phyloP scores from a whole-genome alignment of 116 monocot species.

The Iris pallida region DNA sequence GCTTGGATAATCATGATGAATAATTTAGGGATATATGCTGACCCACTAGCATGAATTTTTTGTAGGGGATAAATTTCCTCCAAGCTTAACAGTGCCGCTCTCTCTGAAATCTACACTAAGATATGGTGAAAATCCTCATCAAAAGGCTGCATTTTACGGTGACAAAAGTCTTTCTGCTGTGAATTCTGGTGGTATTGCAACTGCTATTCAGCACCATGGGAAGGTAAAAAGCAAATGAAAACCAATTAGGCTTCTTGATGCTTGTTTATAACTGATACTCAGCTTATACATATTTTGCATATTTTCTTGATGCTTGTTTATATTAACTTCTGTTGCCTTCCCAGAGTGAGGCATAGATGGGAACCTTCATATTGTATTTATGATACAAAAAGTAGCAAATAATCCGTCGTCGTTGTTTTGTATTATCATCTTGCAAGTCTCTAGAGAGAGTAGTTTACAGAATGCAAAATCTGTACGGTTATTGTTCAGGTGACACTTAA shows the following conservation, averaged over 20 bases:
- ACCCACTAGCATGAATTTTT: neutral
- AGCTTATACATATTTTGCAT: neutral
- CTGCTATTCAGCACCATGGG: slow-evolving; percentile 91
- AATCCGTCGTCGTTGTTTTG: too few relatives aligned
- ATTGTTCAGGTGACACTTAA: too few relatives aligned
- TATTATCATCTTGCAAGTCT: too few relatives aligned
- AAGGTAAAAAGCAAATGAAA: slow-evolving; percentile 45
- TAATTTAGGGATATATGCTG: too few relatives aligned
- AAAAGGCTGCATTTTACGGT: slow-evolving; percentile 85
- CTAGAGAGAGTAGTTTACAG: too few relatives aligned
- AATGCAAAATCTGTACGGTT: too few relatives aligned
- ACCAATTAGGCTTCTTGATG: slow-evolving; percentile 1
- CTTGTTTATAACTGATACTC: neutral
- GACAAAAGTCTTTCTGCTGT: slow-evolving; percentile 75
- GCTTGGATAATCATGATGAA: too few relatives aligned
- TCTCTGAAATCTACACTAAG: slow-evolving; percentile 61
- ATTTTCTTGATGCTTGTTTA: neutral
- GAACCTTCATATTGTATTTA: too few relatives aligned
- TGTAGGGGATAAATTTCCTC: slow-evolving; percentile 69
- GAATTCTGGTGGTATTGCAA: slow-evolving; percentile 94
- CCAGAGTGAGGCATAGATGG: too few relatives aligned
- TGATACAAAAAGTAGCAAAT: too few relatives aligned
- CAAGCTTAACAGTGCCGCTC: slow-evolving; percentile 74
- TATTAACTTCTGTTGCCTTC: too few relatives aligned
- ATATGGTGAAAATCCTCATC: slow-evolving; percentile 99